Base-by-base conservation (phyloP, 1,139 yeast genomes). In the Geotrichum carabidarum region DNA sequence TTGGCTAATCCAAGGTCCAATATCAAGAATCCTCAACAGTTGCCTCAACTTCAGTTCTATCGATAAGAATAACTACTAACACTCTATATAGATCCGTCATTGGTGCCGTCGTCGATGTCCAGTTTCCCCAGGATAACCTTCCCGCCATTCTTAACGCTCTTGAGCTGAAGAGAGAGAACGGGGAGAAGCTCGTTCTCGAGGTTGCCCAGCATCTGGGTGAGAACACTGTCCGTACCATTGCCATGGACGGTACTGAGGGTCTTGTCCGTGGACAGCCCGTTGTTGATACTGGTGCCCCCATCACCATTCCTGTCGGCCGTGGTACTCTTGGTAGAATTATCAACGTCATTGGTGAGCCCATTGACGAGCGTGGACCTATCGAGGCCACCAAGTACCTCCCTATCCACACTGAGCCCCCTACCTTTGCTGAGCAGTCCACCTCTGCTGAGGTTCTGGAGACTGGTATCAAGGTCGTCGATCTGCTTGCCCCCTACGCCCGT, bases 161-260 rank as follows among this genome's bases (percentile, higher is more conserved):
- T 73, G 91, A 88, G 76, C 83, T 93, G 73, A 81, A 84, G 74
- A 63, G 66, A 55, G 86, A 84, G 68, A 74, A 74, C 62, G 83
- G 83, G 60, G 76, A 78, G 65, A 80, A 81, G 72, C 84, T 93
- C 73, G 93, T 93, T 65, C 85, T 93, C 71, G 99, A 93, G 81
- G 99, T 93, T 69, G 94, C 99, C 71, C 99, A 93, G 81, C 99
- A 93, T 78, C 84, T 93, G 78, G 99, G 99, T 82, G 99, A 93
- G 82, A 90, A 90, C 88, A 87, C 98, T 70, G 98, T 93, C 76
- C 91, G 99, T 84, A 87, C 99, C 74, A 93, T 93, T 87, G 98
- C 99, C 74, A 93, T 93, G 99, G 99, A 93, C 78, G 99, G 98
- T 87, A 93, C 99, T 69, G 98, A 93, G 78, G 99, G 99, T 89